Base-by-base conservation (phyloP, 2,329 filamentous ascomycete species). In the Xylaria sp. region DNA sequence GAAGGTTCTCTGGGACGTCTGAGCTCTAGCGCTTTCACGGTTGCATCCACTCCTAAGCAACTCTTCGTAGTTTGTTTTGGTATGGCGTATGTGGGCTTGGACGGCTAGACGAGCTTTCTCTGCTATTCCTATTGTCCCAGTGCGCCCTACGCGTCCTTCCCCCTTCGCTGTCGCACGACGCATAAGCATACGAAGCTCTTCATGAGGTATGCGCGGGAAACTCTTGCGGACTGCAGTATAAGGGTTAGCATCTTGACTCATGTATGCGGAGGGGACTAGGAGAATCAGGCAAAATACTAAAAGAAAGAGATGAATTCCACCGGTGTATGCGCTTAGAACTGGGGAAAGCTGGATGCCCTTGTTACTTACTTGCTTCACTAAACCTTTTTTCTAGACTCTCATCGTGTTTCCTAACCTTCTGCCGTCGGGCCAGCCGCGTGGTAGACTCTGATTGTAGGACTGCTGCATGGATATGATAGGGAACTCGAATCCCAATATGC, bases 61-160 rank as follows among this genome's bases (percentile, higher is more conserved):
- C 15, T 9, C 20, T 1, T 69, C 67, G 27, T 69, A 68, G 58
- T 57, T 13, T 2, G 65, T 68, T 44, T 69, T 65, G 3, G 29
- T 63, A 55, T 69, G 67, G 29, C 67, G 65, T 33, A 68, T 53
- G n/a, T 69, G 54, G 5, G 67, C 65, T 47, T 63, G 62, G 11
- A 62, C 53, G 2, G 67, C 67, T 17, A 65, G 51, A 20, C 13
- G 45, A 13, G 55, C 67, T 25, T 68, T 68, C 17, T 58, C 44
- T 17, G 5, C 31, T 15, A 63, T 33, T 27, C 58, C 33, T n/a
- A 55, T 36, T 17, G 5, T 69, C 17, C 38, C 58, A 13, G 54
- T 65, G 38, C 67, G 65, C 25, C 67, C 67, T 50, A 69, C 67
- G 11, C 67, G 61, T 10, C 67, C 61, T 10, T 27, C 7, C 17